phyloP scores from a whole-genome alignment of 2,329 filamentous ascomycete species.

The Conoideocrella luteorostrata region DNA sequence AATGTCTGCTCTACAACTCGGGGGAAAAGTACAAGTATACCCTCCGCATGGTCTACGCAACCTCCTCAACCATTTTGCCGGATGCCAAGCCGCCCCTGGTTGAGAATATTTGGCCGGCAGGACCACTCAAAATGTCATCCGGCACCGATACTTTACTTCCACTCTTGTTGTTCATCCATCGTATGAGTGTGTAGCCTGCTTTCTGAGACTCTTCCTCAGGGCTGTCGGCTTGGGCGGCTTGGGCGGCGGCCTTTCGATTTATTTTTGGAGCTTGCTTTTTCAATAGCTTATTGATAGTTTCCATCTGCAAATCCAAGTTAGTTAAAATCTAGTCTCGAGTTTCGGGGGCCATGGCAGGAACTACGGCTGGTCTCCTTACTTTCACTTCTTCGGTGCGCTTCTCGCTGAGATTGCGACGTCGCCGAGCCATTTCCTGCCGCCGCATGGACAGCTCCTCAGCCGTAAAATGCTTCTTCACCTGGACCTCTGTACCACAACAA shows the following conservation, averaged over 20 bases:
- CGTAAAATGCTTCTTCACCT: constrained; percentile 57
- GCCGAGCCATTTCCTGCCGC: constrained; percentile 55
- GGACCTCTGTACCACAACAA: constrained; percentile 44
- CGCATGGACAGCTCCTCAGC: constrained; percentile 58
- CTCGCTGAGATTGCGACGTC: constrained; percentile 56
- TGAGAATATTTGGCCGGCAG: constrained; percentile 54
- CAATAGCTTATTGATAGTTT: constrained; percentile 84
- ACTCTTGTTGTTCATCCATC: constrained; percentile 63
- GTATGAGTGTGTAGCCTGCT: constrained; percentile 56
- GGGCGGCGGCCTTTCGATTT: constrained; percentile 44
- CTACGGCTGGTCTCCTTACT: constrained; percentile 31
- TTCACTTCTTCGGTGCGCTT: constrained; percentile 61
- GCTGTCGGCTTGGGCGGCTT: constrained; percentile 38
- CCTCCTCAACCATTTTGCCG: constrained; percentile 50
- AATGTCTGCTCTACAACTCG: too few species aligned
- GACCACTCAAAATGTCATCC: constrained; percentile 59
- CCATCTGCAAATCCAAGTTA: constrained; percentile 50
- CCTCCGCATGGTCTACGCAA: constrained; percentile 27
- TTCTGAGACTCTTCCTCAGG: constrained; percentile 41
- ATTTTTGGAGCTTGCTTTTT: constrained; percentile 80
- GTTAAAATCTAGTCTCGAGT: neutral
- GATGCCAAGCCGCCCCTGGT: constrained; percentile 22
- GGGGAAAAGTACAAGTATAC: too few species aligned
- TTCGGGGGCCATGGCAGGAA: neutral
- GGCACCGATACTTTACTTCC: constrained; percentile 61